These are phyloP conservation scores for Fusarium mexicanum DNA, from an alignment of 2,329 filamentous ascomycete genomes.

Conservation along the genomic window DNA sequence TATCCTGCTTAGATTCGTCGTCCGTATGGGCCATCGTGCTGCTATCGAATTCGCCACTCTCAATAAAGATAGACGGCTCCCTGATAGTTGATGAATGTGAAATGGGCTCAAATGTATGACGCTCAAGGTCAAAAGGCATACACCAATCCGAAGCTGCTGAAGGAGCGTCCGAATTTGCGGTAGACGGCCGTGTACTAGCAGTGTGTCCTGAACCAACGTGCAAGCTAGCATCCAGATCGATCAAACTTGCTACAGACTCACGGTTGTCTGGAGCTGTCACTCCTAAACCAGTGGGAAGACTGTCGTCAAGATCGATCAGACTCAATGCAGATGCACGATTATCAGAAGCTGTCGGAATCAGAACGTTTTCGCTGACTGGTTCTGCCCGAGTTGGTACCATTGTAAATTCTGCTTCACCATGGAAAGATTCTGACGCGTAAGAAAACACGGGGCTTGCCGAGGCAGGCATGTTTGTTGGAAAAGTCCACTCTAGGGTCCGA, in stretches of 20 bases:
- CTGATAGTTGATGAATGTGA: too few species aligned
- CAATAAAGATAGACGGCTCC: too few species aligned
- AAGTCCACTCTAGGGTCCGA: background rate
- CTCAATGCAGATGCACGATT: background rate
- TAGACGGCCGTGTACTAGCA: background rate
- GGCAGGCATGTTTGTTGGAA: background rate
- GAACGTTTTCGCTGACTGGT: rapidly evolving
- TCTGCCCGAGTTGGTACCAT: background rate
- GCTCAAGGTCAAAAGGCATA: too few species aligned
- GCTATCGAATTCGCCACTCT: too few species aligned
- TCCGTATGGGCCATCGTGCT: too few species aligned
- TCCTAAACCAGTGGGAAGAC: background rate
- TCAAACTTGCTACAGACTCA: background rate
- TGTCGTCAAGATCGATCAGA: background rate
- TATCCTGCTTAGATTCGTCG: too few species aligned
- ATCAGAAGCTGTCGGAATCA: background rate
- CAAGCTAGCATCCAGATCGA: background rate
- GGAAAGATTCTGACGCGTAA: background rate
- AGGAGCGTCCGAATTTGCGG: too few species aligned
- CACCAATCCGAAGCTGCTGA: too few species aligned
- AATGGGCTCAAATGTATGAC: too few species aligned
- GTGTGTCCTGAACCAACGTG: background rate
- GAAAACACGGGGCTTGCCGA: background rate
- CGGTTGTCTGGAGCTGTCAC: background rate
- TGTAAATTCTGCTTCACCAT: background rate